A percentile compares a stretch with the other conserved stretches of the same genome.
These are phyloP conservation scores for Adansonia gregorii DNA, from an alignment of 441 rosid species.

Conservation along the genomic window DNA sequence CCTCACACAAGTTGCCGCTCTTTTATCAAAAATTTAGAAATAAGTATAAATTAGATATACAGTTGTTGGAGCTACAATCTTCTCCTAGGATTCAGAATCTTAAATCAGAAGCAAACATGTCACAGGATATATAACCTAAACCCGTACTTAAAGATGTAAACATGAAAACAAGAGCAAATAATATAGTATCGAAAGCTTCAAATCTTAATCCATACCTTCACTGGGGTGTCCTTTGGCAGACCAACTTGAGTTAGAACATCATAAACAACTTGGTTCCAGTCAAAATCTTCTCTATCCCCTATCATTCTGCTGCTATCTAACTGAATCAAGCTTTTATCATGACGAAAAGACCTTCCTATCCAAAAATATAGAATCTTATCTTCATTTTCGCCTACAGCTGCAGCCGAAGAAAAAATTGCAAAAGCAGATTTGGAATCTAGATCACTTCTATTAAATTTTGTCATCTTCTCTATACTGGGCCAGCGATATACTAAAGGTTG, in stretches of 20 bases:
- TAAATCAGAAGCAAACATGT: background rate
- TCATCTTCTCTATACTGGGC: conserved; percentile 75
- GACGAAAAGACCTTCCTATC: conserved; percentile 73
- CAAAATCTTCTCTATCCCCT: conserved; percentile 46
- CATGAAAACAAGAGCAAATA: background rate
- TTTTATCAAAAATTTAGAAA: background rate
- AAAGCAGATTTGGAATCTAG: conserved; percentile 71
- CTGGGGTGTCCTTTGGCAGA: conserved; percentile 62
- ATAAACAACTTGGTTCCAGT: conserved; percentile 63
- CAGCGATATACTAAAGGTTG: conserved; percentile 58
- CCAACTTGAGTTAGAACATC: conserved; percentile 58
- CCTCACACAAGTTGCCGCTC: background rate
- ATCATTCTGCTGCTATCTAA: conserved; percentile 45
- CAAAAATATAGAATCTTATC: conserved; percentile 70
- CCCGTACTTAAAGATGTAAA: background rate
- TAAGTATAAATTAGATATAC: background rate
- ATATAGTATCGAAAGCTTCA: conserved; percentile 18
- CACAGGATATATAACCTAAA: background rate
- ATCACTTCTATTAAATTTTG: conserved; percentile 43
- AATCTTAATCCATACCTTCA: conserved; percentile 55
- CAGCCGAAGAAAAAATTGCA: conserved; percentile 51
- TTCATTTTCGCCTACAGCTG: conserved; percentile 45
- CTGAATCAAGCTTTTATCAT: conserved; percentile 45
- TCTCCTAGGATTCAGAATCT: conserved; percentile 10
- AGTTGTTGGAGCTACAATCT: background rate